Conservation (phyloP, 257 asterid species). For the Nemophila menziesii region DNA sequence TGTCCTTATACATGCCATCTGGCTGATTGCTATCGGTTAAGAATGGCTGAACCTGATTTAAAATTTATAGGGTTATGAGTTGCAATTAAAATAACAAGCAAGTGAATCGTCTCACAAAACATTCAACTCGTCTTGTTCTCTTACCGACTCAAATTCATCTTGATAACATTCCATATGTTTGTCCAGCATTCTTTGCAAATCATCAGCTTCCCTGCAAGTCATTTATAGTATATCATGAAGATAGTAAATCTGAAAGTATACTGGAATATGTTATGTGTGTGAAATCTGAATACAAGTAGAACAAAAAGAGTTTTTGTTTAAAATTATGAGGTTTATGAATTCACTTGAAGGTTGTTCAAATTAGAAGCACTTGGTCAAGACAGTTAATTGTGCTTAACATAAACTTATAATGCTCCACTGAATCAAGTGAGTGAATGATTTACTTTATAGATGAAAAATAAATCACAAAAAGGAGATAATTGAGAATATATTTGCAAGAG, state of each 20-base stretch:
- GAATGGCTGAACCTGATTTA: constrained; percentile 17
- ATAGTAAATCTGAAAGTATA: background rate
- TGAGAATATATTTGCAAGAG: too few relatives aligned
- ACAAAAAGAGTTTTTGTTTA: background rate
- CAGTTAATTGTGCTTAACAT: background rate
- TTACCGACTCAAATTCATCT: constrained; percentile 29
- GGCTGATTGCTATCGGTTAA: constrained; percentile 19
- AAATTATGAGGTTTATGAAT: background rate
- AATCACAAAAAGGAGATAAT: background rate
- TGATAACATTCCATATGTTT: constrained; percentile 28
- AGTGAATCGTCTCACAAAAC: background rate
- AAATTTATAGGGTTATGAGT: background rate
- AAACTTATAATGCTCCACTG: background rate
- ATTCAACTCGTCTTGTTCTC: constrained; percentile 8
- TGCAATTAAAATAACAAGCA: constrained; percentile 5
- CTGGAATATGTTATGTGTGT: background rate
- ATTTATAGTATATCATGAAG: constrained; percentile 5
- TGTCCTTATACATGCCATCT: constrained; percentile 26
- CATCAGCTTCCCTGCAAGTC: constrained; percentile 42
- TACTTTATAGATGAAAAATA: background rate
- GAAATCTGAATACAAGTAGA: background rate
- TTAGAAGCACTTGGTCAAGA: background rate
- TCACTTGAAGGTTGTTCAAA: background rate
- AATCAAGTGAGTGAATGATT: background rate
- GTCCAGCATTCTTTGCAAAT: constrained; percentile 26